Percentiles rank a stretch among this genome's conserved stretches.
Evolutionary conservation across 192 early-diverging fungal genomes (phyloP).

Genomic region (Entomortierella parvispora): DNA sequence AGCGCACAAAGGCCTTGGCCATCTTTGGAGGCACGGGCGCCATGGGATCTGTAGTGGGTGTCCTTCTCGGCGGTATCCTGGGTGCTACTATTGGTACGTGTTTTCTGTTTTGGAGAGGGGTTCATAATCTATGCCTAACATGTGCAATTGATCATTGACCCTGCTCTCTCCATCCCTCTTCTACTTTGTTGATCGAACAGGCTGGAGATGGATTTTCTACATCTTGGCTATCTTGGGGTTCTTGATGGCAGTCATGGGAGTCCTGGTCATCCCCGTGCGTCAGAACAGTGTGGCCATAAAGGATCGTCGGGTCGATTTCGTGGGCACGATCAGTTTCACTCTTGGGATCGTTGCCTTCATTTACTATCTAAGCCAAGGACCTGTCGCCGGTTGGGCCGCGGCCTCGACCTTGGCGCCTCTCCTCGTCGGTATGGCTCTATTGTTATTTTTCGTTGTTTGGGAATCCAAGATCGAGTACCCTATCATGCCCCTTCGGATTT

Average conservation of each 20-base stretch:
- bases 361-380: constrained; percentile 30
- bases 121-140: too few relatives aligned
- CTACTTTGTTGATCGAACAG: background rate
- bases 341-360: constrained; percentile 24
- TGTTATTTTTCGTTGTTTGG: constrained; percentile 3
- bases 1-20: constrained; percentile 24
- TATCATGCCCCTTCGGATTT: constrained; percentile 25
- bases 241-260: constrained; percentile 16
- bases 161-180: background rate
- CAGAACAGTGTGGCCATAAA: background rate
- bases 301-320: constrained; percentile 18
- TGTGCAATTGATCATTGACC: too few relatives aligned
- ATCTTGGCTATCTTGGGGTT: constrained; percentile 30
- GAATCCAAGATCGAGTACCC: constrained; percentile 12
- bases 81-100: constrained; percentile 19
- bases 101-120: too few relatives aligned
- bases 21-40: constrained; percentile 33
- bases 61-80: constrained; percentile 34
- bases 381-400: constrained; percentile 4
- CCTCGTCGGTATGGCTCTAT: background rate
- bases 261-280: constrained; percentile 17
- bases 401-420: constrained; percentile 12
- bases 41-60: constrained; percentile 18
- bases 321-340: constrained; percentile 22
- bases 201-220: constrained; percentile 51